Percentiles rank a stretch among this genome's conserved stretches.
Evolutionary conservation across 345 rosid species (phyloP).

Genomic region (Noccaea caerulescens): DNA sequence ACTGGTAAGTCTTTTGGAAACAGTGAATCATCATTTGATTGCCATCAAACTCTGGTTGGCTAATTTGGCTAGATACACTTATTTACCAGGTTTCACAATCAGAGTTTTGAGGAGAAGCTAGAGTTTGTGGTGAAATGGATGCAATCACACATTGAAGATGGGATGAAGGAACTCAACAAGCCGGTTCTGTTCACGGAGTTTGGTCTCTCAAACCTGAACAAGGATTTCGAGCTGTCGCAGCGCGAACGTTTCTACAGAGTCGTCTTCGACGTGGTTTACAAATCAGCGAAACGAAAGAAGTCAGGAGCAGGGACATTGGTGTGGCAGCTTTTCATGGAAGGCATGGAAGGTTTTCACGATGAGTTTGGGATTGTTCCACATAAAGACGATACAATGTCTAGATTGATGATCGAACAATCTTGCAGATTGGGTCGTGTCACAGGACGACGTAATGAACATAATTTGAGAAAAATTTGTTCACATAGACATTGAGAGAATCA

Average conservation of each 20-base stretch:
- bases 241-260: conserved; percentile 57
- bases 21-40: neutral
- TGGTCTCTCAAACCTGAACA: conserved; percentile 72
- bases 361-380: conserved; percentile 85
- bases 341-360: conserved; percentile 82
- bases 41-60: neutral
- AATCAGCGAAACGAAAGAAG: conserved; percentile 60
- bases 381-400: conserved; percentile 60
- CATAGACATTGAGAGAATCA: conserved; percentile 44
- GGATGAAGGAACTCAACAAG: conserved; percentile 60
- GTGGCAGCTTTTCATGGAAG: conserved; percentile 88
- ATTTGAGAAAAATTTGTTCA: conserved; percentile 55
- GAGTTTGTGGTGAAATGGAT: conserved; percentile 67
- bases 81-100: conserved; percentile 56
- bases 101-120: conserved; percentile 61
- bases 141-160: conserved; percentile 80
- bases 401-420: conserved; percentile 62
- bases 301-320: conserved; percentile 78
- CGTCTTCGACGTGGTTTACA: conserved; percentile 55
- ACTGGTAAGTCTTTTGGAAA: conserved; percentile 54
- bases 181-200: conserved; percentile 80
- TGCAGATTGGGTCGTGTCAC: conserved; percentile 69
- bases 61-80: conserved; percentile 1
- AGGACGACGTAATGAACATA: conserved; percentile 46
- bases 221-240: conserved; percentile 60